Percentiles rank a stretch among this genome's conserved stretches.
Evolutionary conservation across 202 grass and related monocot genomes (phyloP).

Genomic region (Eragrostis tef): DNA sequence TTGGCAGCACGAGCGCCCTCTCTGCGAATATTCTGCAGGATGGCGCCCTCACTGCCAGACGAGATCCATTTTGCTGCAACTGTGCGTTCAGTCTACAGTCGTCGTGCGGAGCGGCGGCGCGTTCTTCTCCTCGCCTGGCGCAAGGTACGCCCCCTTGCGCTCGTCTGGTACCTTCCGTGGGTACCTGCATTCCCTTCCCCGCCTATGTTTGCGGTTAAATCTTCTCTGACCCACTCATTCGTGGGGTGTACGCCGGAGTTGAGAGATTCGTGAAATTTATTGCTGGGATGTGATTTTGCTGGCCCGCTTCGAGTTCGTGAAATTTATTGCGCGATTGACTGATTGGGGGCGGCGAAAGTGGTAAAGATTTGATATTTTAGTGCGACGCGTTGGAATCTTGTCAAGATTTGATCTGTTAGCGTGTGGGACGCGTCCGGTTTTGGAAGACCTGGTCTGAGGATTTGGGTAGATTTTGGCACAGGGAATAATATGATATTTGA

Average conservation of each 20-base stretch:
- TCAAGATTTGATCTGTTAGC: constrained; percentile 7
- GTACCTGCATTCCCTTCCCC: neutral
- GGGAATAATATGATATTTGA: neutral
- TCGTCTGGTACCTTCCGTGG: neutral
- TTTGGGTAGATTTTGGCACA: constrained; percentile 6
- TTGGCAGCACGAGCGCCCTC: neutral
- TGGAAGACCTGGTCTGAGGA: neutral
- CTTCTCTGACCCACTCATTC: neutral
- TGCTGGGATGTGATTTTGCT: neutral
- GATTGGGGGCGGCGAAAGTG: neutral
- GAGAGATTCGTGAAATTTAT: too few species aligned
- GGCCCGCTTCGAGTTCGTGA: neutral
- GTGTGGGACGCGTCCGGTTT: neutral
- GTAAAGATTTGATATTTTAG: constrained; percentile 7
- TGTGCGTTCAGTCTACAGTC: neutral
- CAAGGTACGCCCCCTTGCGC: neutral
- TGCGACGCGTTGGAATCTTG: neutral
- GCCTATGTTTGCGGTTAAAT: neutral
- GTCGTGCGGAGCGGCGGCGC: too few species aligned
- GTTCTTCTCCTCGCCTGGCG: too few species aligned
- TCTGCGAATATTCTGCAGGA: neutral
- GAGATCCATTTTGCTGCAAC: neutral
- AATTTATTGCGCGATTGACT: neutral
- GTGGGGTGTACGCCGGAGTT: neutral
- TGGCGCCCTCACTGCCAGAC: neutral